Conservation (phyloP, 768 basidiomycete species). For the Holtermannia corniformis region DNA sequence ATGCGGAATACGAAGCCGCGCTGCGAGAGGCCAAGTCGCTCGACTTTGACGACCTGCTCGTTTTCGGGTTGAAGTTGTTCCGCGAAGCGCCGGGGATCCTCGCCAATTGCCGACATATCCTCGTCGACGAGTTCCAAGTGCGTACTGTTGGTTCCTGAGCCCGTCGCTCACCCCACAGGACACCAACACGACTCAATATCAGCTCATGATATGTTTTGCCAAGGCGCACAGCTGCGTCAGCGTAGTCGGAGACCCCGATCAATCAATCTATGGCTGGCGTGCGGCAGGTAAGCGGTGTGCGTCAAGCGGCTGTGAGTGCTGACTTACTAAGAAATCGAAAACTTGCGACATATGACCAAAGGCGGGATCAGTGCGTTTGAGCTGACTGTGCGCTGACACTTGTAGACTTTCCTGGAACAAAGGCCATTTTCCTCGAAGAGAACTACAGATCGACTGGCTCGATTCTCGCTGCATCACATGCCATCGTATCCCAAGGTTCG, state of each 20-base stretch:
- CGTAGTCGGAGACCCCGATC: constrained; percentile 84
- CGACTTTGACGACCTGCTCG: constrained; percentile 78
- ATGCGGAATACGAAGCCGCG: constrained; percentile 56
- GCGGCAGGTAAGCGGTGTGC: constrained; percentile 46
- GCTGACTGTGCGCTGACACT: not conserved
- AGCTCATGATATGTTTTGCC: constrained; percentile 63
- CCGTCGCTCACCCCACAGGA: constrained; percentile 48
- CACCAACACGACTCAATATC: constrained; percentile 72
- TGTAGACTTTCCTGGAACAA: constrained; percentile 56
- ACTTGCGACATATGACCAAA: constrained; percentile 61
- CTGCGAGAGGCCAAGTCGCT: constrained; percentile 59
- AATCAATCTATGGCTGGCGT: constrained; percentile 85
- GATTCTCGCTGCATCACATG: constrained; percentile 62
- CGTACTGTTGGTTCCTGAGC: not conserved
- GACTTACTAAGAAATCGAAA: constrained; percentile 50
- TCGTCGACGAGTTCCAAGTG: constrained; percentile 74
- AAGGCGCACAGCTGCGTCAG: constrained; percentile 52
- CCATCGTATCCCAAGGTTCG: constrained; percentile 72
- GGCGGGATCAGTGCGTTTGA: constrained; percentile 43
- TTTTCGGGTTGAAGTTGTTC: constrained; percentile 64
- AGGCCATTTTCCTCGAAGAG: constrained; percentile 67
- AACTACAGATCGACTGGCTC: constrained; percentile 77
- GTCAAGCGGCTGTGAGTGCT: not conserved
- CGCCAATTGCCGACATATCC: constrained; percentile 56
- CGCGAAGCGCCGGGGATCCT: constrained; percentile 47